phyloP scores from a whole-genome alignment of 2,329 filamentous ascomycete genomes.

The Monosporascus cannonballus region DNA sequence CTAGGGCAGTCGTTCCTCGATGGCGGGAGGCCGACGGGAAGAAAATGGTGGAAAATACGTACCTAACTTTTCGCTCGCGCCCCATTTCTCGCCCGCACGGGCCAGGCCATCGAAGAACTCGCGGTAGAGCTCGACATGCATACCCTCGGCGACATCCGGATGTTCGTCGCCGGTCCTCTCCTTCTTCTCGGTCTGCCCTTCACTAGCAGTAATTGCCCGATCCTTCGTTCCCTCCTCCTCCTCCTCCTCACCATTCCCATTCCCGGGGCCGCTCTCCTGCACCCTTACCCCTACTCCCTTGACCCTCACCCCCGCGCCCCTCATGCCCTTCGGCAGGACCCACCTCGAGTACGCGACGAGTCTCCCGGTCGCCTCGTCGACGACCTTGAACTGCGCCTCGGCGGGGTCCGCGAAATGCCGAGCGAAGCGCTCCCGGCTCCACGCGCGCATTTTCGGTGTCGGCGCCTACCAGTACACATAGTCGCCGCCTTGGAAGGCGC shows the following conservation, averaged over 20 bases:
- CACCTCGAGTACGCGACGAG: slow-evolving; percentile 22
- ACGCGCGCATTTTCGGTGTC: slow-evolving; percentile 16
- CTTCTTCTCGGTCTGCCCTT: not conserved
- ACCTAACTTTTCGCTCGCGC: slow-evolving; percentile 20
- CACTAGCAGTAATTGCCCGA: not conserved
- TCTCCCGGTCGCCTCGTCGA: slow-evolving; percentile 10
- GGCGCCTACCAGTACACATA: slow-evolving; percentile 25
- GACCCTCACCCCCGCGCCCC: slow-evolving; percentile 1
- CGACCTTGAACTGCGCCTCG: slow-evolving; percentile 23
- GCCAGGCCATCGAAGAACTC: slow-evolving; percentile 16
- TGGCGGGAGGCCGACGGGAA: not conserved
- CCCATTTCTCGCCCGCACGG: slow-evolving; percentile 17
- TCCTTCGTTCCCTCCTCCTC: slow-evolving; percentile 1
- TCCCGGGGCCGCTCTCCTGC: not conserved
- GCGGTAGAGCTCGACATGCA: slow-evolving; percentile 12
- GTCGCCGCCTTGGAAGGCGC: slow-evolving; percentile 18
- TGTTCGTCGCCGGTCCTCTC: not conserved
- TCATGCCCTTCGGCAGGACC: slow-evolving; percentile 15
- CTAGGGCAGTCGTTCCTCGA: too few species aligned
- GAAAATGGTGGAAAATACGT: slow-evolving; percentile 1
- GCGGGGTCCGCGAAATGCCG: slow-evolving; percentile 18
- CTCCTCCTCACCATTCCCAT: not conserved
- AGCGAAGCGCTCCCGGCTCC: slow-evolving; percentile 17
- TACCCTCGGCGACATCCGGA: slow-evolving; percentile 13
- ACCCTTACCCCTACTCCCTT: not conserved